Conservation (phyloP, 345 rosid genomes). For the Brassica nigra region DNA sequence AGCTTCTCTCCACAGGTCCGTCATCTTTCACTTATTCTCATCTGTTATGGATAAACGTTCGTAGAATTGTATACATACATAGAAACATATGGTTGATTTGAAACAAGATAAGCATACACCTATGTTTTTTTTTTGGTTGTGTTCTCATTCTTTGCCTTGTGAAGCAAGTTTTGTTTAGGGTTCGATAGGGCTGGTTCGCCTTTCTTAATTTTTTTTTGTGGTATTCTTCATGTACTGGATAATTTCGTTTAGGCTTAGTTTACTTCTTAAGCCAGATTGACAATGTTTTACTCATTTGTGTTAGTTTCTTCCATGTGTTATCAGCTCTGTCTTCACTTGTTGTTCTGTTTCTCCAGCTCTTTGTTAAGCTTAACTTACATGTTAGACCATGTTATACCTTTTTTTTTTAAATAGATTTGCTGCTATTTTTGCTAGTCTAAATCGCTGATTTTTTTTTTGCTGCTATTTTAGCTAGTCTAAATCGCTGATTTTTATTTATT, state of each 20-base stretch:
- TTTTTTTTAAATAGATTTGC: background rate
- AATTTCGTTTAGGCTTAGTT: background rate
- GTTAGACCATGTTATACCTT: background rate
- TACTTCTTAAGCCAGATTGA: background rate
- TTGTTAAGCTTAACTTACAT: background rate
- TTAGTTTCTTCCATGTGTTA: background rate
- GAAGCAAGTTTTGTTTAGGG: constrained; percentile 32
- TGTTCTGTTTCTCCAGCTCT: constrained; percentile 4
- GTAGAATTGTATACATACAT: background rate
- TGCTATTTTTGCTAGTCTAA: background rate
- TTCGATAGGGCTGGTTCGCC: background rate
- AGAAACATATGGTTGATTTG: background rate
- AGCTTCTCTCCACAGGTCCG: constrained; percentile 78
- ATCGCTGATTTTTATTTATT: too few species aligned
- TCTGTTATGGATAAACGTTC: background rate
- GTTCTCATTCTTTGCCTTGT: constrained; percentile 28
- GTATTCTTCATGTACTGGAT: background rate
- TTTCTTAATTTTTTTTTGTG: background rate
- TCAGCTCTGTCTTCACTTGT: background rate
- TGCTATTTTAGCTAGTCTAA: too few species aligned
- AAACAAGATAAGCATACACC: background rate
- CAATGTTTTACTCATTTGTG: background rate
- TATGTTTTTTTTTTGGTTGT: background rate
- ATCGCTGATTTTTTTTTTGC: background rate
- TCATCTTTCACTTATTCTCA: background rate